phyloP scores from a whole-genome alignment of 352 stramenopile species.

The Globisporangium heterothallicum region DNA sequence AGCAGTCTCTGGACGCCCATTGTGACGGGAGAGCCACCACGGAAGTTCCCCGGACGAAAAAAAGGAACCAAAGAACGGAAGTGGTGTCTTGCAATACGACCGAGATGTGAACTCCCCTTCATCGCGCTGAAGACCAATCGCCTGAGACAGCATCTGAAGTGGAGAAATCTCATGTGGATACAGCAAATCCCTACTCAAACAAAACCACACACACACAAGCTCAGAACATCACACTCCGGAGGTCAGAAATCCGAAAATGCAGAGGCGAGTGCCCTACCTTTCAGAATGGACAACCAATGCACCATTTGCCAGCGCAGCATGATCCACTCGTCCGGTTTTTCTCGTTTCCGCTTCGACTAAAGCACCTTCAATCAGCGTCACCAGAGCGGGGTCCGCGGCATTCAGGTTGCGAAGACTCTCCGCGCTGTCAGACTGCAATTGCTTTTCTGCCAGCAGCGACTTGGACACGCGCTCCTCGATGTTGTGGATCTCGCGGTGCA shows the following conservation, averaged over 20 bases:
- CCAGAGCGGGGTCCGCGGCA: slow-evolving; percentile 49
- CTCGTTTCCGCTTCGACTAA: slow-evolving; percentile 32
- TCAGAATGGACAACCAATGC: slow-evolving; percentile 52
- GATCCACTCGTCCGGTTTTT: slow-evolving; percentile 51
- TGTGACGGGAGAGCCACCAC: slow-evolving; percentile 76
- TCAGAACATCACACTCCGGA: not conserved
- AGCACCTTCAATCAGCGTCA: slow-evolving; percentile 43
- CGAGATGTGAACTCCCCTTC: slow-evolving; percentile 49
- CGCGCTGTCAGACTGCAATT: slow-evolving; percentile 42
- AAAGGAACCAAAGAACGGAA: slow-evolving; percentile 29
- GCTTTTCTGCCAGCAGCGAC: slow-evolving; percentile 54
- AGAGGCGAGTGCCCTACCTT: slow-evolving; percentile 22
- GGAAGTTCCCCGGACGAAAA: slow-evolving; percentile 47
- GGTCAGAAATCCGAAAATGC: not conserved
- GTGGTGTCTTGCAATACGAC: slow-evolving; percentile 36
- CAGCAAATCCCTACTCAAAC: slow-evolving; percentile 46
- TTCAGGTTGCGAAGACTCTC: slow-evolving; percentile 44
- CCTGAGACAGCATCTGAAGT: slow-evolving; percentile 21
- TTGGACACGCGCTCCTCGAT: slow-evolving; percentile 59
- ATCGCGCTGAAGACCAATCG: slow-evolving; percentile 25
- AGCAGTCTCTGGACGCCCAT: slow-evolving; percentile 67
- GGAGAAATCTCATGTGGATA: slow-evolving; percentile 26
- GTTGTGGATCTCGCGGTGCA: slow-evolving; percentile 44
- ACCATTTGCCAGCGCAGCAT: slow-evolving; percentile 64
- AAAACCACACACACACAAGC: not conserved